Percentiles rank a stretch among this genome's conserved stretches.
Evolutionary conservation across 163 green algal genomes (phyloP).

Genomic region (Chlorella variabilis): DNA sequence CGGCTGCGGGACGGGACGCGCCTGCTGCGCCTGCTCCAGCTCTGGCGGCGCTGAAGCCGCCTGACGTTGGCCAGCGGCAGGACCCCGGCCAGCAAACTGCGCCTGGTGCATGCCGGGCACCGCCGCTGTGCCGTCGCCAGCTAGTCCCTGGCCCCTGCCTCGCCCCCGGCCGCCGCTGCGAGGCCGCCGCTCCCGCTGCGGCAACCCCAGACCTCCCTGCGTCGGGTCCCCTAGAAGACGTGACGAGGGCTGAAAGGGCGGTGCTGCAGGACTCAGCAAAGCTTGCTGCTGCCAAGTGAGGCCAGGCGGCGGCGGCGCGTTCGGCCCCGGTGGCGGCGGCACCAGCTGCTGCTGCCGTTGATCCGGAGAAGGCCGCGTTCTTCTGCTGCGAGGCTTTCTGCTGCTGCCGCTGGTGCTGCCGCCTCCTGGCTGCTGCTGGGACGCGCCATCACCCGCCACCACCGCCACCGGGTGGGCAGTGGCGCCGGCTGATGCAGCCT

Average conservation of each 20-base stretch:
- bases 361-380: neutral
- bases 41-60: neutral
- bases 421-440: too few species aligned
- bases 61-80: neutral
- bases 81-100: neutral
- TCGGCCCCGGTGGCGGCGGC: neutral
- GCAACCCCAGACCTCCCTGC: neutral
- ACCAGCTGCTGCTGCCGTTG: neutral
- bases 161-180: neutral
- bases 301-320: neutral
- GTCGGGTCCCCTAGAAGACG: neutral
- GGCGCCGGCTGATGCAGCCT: too few species aligned
- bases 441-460: too few species aligned
- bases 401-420: too few species aligned
- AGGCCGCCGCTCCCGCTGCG: neutral
- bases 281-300: constrained; percentile 35
- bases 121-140: neutral
- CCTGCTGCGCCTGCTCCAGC: neutral
- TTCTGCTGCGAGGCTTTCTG: neutral
- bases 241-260: neutral
- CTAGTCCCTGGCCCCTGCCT: too few species aligned
- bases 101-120: too few species aligned
- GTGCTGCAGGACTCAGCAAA: neutral
- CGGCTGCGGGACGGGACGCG: neutral
- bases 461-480: too few species aligned